Evolutionary conservation across 257 asterid genomes (phyloP), one percentile per base, ranked within the genome.

Genomic region (Rehmannia glutinosa): DNA sequence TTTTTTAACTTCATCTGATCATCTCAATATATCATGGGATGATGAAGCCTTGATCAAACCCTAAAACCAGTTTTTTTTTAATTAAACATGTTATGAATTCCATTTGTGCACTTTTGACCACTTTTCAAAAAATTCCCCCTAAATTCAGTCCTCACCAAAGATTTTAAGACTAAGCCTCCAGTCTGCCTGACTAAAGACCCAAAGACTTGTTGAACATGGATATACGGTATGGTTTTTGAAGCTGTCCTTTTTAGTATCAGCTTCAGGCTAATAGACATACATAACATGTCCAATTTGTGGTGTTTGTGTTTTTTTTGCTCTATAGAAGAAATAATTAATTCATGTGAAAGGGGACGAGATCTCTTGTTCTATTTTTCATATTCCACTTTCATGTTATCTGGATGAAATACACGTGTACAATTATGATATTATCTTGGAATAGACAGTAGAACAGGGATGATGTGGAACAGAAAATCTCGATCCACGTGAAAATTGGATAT

Each of bases 241-340:
- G 84, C 84, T 80, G 79, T 73, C 81, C 24, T 28, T 80, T 79
- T 80, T 64, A 66, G 74, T 13, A 80, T 73, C 79, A 72, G 81
- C 79, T 75, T 80, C 84, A 27, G 41, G 64, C 53, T 39, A 49
- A 13, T 21, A 25, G 47, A 13, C 51, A 23, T 50, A 8, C 55
- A 32, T 9, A 60, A 6, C 27, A 2, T 58, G 50, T 64, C 59
- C 27, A 55, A 25, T 38, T 73, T 65, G 69, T 62, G 77, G 36
- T 36, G 75, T 57, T 28, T 46, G 50, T 63, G 19, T 70, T 4
- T 56, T 32, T 27, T 21, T 1, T 1, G 12, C 21, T 52, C 9
- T 30, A 9, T 43, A 16, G 20, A 12, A 38, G 50, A 41, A 55
- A 63, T 55, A 56, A 68, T 69, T 60, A 15, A 19, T 59, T 43